Conservation (phyloP, 2,329 filamentous ascomycete genomes). For the Colletotrichum godetiae region DNA sequence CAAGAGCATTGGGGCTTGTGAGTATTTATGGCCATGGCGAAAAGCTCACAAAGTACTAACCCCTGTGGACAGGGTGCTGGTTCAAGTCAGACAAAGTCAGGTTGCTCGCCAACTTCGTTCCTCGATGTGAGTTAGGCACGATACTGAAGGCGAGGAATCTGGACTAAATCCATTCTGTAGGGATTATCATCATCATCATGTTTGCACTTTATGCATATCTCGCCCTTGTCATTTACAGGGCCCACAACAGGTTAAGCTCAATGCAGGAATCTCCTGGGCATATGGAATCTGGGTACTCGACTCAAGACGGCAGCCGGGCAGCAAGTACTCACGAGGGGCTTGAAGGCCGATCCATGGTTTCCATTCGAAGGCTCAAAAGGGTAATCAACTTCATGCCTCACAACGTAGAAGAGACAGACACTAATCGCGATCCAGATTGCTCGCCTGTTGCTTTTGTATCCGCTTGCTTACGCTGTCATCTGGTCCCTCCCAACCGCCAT, state of each 20-base stretch:
- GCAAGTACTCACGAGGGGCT: background rate
- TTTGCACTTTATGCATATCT: conserved; percentile 50
- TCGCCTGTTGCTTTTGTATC: conserved; percentile 55
- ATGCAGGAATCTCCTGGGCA: conserved; percentile 38
- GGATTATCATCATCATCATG: conserved; percentile 51
- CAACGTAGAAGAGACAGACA: background rate
- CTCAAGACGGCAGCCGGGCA: background rate
- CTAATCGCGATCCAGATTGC: conserved; percentile 43
- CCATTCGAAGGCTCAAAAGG: conserved; percentile 39
- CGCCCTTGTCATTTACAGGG: conserved; percentile 51
- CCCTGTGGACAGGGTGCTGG: conserved; percentile 48
- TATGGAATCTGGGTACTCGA: background rate
- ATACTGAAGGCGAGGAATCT: too few species aligned
- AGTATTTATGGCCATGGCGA: background rate
- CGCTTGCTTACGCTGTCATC: conserved; percentile 52
- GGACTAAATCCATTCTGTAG: conserved; percentile 7
- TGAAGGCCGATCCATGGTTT: background rate
- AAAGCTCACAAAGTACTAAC: background rate
- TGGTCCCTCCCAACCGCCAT: conserved; percentile 54
- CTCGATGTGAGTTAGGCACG: conserved; percentile 42
- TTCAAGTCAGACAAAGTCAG: conserved; percentile 51
- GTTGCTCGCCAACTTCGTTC: conserved; percentile 54
- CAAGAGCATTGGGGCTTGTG: conserved; percentile 47
- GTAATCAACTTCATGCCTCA: conserved; percentile 1
- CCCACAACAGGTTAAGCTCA: conserved; percentile 47